Evolutionary conservation across 805 yeast species (phyloP).

Genomic region (Metschnikowia drakensbergensis): DNA sequence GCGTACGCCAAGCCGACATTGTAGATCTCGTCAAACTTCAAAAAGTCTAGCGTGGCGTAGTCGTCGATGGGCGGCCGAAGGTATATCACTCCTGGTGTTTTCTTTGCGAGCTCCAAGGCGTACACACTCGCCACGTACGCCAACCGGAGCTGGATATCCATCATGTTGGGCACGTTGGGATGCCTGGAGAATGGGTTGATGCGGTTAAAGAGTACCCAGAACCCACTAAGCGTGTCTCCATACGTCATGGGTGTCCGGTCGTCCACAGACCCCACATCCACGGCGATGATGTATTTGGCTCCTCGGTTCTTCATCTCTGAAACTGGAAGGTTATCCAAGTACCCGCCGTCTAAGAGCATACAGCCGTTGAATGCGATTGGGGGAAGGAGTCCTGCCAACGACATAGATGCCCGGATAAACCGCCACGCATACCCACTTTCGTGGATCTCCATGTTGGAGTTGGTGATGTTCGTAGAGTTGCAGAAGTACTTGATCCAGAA

Average conservation of each 20-base stretch:
- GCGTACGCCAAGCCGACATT: slow-evolving; percentile 78
- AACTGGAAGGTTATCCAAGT: slow-evolving; percentile 90
- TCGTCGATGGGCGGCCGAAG: slow-evolving; percentile 91
- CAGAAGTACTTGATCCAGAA: slow-evolving; percentile 89
- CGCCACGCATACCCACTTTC: slow-evolving; percentile 93
- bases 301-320: slow-evolving; percentile 88
- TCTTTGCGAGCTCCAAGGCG: slow-evolving; percentile 84
- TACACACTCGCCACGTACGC: slow-evolving; percentile 95
- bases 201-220: slow-evolving; percentile 83
- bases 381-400: slow-evolving; percentile 89
- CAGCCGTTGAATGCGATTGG: slow-evolving; percentile 85
- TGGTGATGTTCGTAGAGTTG: slow-evolving; percentile 92
- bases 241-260: slow-evolving; percentile 85
- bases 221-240: slow-evolving; percentile 90
- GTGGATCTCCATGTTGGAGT: slow-evolving; percentile 93
- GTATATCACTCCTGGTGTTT: slow-evolving; percentile 78
- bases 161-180: slow-evolving; percentile 89
- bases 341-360: slow-evolving; percentile 95
- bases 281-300: slow-evolving; percentile 82
- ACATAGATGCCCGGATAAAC: slow-evolving; percentile 93
- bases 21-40: slow-evolving; percentile 85
- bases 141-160: slow-evolving; percentile 87
- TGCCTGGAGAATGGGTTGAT: slow-evolving; percentile 86
- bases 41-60: slow-evolving; percentile 89
- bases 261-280: slow-evolving; percentile 94